A percentile compares a stretch with the other conserved stretches of the same genome.
Evolutionary conservation across 2,329 filamentous ascomycete genomes (phyloP).

Genomic region (Colletotrichum sp.): DNA sequence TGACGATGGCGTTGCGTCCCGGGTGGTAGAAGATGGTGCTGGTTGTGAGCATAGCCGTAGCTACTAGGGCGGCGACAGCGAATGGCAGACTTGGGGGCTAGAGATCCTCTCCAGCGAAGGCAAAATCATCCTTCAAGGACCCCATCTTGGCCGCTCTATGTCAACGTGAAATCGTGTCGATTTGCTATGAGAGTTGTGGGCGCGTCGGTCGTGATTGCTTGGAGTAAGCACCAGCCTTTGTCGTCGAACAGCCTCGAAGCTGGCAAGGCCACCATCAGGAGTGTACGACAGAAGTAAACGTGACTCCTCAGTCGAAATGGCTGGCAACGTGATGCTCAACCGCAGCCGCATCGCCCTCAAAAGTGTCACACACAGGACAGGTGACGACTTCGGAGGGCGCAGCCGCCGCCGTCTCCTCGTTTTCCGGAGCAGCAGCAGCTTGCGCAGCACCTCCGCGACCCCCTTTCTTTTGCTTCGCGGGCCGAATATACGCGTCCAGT

Average conservation of each 20-base stretch:
- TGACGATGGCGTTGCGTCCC: too few species aligned
- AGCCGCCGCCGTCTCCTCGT: background rate
- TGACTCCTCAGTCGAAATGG: slow-evolving; percentile 49
- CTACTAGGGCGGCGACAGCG: too few species aligned
- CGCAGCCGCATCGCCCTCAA: slow-evolving; percentile 72
- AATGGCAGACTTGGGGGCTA: background rate
- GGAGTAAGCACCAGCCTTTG: too few species aligned
- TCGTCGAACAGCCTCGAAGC: too few species aligned
- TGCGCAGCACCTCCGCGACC: background rate
- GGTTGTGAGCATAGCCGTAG: background rate
- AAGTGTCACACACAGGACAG: slow-evolving; percentile 71
- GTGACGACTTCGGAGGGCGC: slow-evolving; percentile 27
- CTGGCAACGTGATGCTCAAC: slow-evolving; percentile 70
- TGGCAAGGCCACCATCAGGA: fast-evolving
- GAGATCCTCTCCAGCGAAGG: background rate
- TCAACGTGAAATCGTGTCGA: background rate
- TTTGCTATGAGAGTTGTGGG: too few species aligned
- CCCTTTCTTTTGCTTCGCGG: slow-evolving; percentile 15
- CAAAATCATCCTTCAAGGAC: background rate
- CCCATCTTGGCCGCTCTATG: too few species aligned
- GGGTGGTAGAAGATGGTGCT: background rate
- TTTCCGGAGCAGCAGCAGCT: background rate
- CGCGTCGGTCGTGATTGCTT: too few species aligned
- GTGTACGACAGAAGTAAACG: fast-evolving
- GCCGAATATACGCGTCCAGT: slow-evolving; percentile 55